A percentile compares a stretch with the other conserved stretches of the same genome.
Conservation (phyloP, 257 asterid species). For the Solanum sitiens region DNA sequence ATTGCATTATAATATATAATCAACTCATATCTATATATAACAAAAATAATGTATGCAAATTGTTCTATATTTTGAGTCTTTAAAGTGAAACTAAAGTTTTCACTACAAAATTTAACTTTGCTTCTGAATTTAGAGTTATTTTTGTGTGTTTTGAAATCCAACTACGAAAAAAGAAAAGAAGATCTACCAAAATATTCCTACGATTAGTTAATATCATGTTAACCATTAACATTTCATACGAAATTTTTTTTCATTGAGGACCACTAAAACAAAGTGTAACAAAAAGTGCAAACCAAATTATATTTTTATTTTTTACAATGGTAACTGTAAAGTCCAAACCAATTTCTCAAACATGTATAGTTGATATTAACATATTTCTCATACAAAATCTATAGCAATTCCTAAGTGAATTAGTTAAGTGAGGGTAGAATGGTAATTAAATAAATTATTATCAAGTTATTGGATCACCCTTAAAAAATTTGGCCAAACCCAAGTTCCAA, state of each 20-base stretch:
- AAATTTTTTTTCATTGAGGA: too few species aligned
- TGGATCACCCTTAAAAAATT: too few species aligned
- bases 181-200: too few species aligned
- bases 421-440: background rate
- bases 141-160: too few species aligned
- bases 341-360: background rate
- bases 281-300: too few species aligned
- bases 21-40: background rate
- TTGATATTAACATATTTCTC: background rate
- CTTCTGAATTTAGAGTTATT: too few species aligned
- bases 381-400: background rate
- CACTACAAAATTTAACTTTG: background rate
- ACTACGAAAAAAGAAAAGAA: too few species aligned
- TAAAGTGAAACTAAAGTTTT: background rate
- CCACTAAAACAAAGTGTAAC: too few species aligned
- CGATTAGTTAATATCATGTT: too few species aligned
- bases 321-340: background rate
- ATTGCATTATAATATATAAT: background rate
- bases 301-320: too few species aligned
- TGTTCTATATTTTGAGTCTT: background rate
- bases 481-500: background rate
- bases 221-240: too few species aligned
- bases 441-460: too few species aligned
- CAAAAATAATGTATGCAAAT: background rate
- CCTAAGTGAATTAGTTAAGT: background rate